Evolutionary conservation across 2,329 filamentous ascomycete genomes (phyloP).

Genomic region (Cladosporium sphaerospermum): DNA sequence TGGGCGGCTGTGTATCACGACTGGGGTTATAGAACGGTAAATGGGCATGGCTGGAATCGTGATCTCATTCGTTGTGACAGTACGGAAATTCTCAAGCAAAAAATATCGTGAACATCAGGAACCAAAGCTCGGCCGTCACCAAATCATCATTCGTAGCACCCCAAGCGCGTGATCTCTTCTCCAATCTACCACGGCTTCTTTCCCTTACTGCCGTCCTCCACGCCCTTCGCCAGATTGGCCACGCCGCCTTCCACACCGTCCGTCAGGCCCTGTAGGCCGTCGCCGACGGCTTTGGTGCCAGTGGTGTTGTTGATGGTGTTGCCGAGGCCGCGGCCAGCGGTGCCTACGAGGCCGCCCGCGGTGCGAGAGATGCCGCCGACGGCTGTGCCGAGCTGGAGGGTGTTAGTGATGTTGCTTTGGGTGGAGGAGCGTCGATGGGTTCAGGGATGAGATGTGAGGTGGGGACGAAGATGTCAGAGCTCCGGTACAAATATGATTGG

Average conservation of each 20-base stretch:
- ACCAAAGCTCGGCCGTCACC: no score
- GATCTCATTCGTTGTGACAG: neutral
- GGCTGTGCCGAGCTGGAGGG: constrained; percentile 38
- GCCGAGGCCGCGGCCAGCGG: constrained; percentile 37
- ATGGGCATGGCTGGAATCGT: neutral
- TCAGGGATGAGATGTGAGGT: neutral
- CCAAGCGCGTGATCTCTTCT: neutral
- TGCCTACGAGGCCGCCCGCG: constrained; percentile 46
- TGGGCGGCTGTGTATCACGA: neutral
- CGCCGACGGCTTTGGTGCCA: constrained; percentile 36
- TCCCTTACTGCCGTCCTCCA: constrained; percentile 40
- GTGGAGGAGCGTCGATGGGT: neutral
- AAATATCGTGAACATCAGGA: neutral
- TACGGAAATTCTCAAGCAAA: neutral
- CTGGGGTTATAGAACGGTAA: neutral
- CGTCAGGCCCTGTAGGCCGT: constrained; percentile 36
- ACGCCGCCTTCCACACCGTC: constrained; percentile 38
- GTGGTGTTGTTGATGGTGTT: constrained; percentile 40
- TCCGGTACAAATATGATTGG: no score
- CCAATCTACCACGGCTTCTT: constrained; percentile 28
- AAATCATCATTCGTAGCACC: no score
- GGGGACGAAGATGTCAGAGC: neutral
- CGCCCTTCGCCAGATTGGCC: constrained; percentile 32
- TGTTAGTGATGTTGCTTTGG: neutral
- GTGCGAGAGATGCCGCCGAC: constrained; percentile 48